phyloP scores from a whole-genome alignment of 78 protist genomes.

The Planoprotostelium fungivorum region DNA sequence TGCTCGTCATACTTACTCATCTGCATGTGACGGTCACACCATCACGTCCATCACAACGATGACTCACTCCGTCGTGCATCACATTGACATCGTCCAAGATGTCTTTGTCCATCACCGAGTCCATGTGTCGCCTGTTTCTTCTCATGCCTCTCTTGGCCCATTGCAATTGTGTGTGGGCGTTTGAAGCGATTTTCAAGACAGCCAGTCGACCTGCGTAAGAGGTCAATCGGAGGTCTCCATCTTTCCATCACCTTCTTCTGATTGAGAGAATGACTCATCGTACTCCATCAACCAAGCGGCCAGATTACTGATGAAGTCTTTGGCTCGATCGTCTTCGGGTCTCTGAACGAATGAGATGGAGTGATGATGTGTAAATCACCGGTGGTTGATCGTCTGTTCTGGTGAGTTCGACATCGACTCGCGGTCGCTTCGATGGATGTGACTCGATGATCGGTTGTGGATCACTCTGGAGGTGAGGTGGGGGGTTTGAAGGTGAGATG shows the following conservation, averaged over 20 bases:
- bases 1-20: too few relatives aligned
- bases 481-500: not conserved
- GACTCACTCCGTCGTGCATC: too few relatives aligned
- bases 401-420: not conserved
- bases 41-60: too few relatives aligned
- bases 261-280: not conserved
- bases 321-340: not conserved
- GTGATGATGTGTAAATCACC: not conserved
- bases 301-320: not conserved
- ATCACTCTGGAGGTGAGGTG: not conserved
- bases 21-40: too few relatives aligned
- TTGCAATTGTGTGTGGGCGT: not conserved
- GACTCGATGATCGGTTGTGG: not conserved
- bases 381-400: not conserved
- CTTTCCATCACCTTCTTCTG: not conserved
- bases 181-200: not conserved
- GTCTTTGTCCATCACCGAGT: too few relatives aligned
- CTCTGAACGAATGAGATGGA: not conserved
- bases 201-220: not conserved
- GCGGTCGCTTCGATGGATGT: not conserved
- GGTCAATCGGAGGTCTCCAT: not conserved
- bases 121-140: too few relatives aligned
- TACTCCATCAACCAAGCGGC: not conserved
- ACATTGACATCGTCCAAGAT: too few relatives aligned
- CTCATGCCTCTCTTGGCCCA: not conserved